Conservation (phyloP, 345 rosid genomes). For the Populus tremula region DNA sequence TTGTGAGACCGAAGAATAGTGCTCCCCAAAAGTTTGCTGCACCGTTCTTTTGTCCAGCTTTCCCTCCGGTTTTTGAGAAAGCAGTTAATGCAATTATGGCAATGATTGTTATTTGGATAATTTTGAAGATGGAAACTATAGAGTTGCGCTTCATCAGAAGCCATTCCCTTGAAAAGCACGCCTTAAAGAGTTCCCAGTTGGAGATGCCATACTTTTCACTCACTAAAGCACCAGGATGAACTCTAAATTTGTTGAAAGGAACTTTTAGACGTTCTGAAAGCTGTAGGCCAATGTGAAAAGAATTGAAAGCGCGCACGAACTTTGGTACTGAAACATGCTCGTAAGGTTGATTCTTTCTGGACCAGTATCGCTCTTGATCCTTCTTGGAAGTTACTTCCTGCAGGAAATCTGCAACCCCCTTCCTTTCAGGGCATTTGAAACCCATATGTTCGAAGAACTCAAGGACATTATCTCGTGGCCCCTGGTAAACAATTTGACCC, state of each 20-base stretch:
- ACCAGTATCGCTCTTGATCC: slow-evolving; percentile 84
- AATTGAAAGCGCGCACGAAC: slow-evolving; percentile 44
- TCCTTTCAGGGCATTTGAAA: slow-evolving; percentile 70
- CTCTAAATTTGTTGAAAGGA: slow-evolving; percentile 54
- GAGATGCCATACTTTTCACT: slow-evolving; percentile 67
- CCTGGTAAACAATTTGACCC: slow-evolving; percentile 69
- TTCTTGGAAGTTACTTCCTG: slow-evolving; percentile 77
- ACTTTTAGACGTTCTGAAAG: slow-evolving; percentile 42
- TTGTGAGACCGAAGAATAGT: slow-evolving; percentile 15
- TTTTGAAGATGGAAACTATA: slow-evolving; percentile 22
- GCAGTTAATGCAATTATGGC: slow-evolving; percentile 12
- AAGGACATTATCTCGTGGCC: slow-evolving; percentile 58
- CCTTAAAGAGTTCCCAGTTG: slow-evolving; percentile 59
- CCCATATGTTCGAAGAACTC: slow-evolving; percentile 70
- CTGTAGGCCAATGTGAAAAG: slow-evolving; percentile 52
- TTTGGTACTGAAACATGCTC: slow-evolving; percentile 44
- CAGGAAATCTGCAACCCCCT: slow-evolving; percentile 73
- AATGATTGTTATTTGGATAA: slow-evolving; percentile 18
- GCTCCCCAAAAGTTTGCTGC: slow-evolving; percentile 19
- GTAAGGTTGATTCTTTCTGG: slow-evolving; percentile 46
- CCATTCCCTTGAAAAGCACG: slow-evolving; percentile 73
- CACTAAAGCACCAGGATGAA: slow-evolving; percentile 65
- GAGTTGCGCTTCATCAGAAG: slow-evolving; percentile 57
- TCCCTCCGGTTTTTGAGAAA: slow-evolving; percentile 22
- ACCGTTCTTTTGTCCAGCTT: slow-evolving; percentile 10